A percentile compares a stretch with the other conserved stretches of the same genome.
Conservation (phyloP, 345 rosid genomes). For the Toxicodendron radicans region DNA sequence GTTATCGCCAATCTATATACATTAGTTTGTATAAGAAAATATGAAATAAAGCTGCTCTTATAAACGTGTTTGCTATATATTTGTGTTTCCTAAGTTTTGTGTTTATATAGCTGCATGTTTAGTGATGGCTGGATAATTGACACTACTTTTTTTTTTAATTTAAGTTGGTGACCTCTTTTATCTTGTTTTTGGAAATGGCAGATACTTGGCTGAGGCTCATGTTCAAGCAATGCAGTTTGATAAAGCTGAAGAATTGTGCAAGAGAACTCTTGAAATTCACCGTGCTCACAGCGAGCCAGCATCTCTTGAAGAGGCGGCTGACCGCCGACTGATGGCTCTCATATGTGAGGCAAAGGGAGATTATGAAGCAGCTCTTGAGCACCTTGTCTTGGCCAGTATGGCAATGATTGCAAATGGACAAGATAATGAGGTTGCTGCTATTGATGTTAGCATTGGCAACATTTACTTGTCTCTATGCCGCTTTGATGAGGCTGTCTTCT, state of each 20-base stretch:
- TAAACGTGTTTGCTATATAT: not conserved
- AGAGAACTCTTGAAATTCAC: conserved; percentile 92
- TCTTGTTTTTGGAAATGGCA: conserved; percentile 30
- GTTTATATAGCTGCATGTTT: not conserved
- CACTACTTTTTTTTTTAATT: not conserved
- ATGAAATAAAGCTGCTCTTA: conserved; percentile 4
- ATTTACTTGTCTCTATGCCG: conserved; percentile 86
- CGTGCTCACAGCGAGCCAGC: conserved; percentile 98
- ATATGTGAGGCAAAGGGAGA: conserved; percentile 95
- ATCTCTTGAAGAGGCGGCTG: conserved; percentile 95
- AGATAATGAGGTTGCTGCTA: conserved; percentile 91
- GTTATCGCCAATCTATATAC: too few relatives aligned
- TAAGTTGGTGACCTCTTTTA: not conserved
- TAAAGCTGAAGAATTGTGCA: conserved; percentile 92
- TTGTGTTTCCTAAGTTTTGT: not conserved
- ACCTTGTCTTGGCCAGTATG: conserved; percentile 98
- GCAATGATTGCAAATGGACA: conserved; percentile 96
- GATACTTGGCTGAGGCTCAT: conserved; percentile 96
- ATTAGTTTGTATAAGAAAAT: not conserved
- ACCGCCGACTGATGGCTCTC: conserved; percentile 91
- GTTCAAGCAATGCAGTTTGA: conserved; percentile 99
- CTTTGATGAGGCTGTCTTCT: conserved; percentile 93
- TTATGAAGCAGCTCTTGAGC: conserved; percentile 88
- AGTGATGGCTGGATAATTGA: not conserved
- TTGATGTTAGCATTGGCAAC: conserved; percentile 95